A percentile compares a stretch with the other conserved stretches of the same genome.
Evolutionary conservation across 2,329 filamentous ascomycete genomes (phyloP).

Genomic region (Monosporascus sp.): DNA sequence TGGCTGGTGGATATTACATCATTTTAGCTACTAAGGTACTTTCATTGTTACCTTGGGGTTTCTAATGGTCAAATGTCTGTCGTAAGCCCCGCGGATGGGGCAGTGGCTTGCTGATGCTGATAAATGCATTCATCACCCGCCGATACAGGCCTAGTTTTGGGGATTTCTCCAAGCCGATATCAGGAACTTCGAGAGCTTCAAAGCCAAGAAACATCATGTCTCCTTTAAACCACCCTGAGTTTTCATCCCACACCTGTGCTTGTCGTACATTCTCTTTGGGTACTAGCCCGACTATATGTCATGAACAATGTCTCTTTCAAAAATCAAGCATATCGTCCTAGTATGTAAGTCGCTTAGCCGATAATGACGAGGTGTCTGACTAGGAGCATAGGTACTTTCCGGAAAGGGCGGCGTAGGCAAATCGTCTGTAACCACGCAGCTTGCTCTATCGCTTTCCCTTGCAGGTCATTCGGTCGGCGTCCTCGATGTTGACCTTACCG

Average conservation of each 20-base stretch:
- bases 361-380: neutral
- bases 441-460: slow-evolving; percentile 81
- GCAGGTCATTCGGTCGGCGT: slow-evolving; percentile 88
- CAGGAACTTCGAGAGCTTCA: slow-evolving; percentile 1
- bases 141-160: slow-evolving; percentile 7
- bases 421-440: slow-evolving; percentile 93
- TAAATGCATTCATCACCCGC: slow-evolving; percentile 2
- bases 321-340: slow-evolving; percentile 72
- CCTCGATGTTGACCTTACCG: slow-evolving; percentile 92
- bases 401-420: slow-evolving; percentile 98
- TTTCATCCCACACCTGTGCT: neutral
- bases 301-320: slow-evolving; percentile 55
- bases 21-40: neutral
- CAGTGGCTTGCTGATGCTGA: slow-evolving; percentile 1
- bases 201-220: slow-evolving; percentile 8
- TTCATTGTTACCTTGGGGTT: too few species aligned
- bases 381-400: slow-evolving; percentile 62
- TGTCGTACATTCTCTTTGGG: too few species aligned
- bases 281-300: too few species aligned
- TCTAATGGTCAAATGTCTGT: too few species aligned
- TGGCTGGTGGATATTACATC: neutral
- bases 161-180: neutral
- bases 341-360: slow-evolving; percentile 36
- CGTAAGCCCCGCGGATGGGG: neutral
- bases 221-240: slow-evolving; percentile 12